Evolutionary conservation across 257 asterid species (phyloP), one percentile per base, ranked within the genome.

Genomic region (Solanum megistacrolobum): DNA sequence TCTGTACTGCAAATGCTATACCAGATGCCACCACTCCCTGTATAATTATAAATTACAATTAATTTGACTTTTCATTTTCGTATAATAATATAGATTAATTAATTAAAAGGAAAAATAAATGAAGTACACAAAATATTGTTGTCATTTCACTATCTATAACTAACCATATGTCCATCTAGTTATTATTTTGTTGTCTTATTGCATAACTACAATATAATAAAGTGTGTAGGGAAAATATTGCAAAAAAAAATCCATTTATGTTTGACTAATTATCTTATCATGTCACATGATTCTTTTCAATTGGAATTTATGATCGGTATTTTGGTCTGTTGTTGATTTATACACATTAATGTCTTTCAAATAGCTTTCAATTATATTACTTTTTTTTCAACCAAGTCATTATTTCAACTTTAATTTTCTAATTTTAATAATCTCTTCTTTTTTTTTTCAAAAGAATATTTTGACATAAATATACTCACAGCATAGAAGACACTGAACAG

Each of bases 11-110:
- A 90, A 97, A 98, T 60, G 99, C 99, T 38, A 96, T 95, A 93
- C 99, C 99, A 0, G 99, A 98, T 89, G 99, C 99, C 83, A 97
- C 99, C 88, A 97, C 93, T 86, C 99, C 99, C 99, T 97, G 92
- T 93, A 93, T 65, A 52, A 13, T 7, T 65, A 34, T 34, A 72
- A 72, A 21, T 39, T 38, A 27, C 8, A n/a, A 89, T 88, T 34
- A 86, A 68, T 78, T 81, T 66, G 41, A 81, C 29, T 29, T 21
- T 16, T 79, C n/a, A 79, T 43, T 79, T 79, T 43, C 85, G 9
- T 43, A 41, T 34, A 9, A 46, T 43, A 46, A 43, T 43, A 46
- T 81, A 81, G 11, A 81, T 29, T 41, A 16, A 39, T 23, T 76
- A n/a, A 41, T 41, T 29, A 31, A 71, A 31, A 14, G 13, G 23